Base-by-base conservation (phyloP, 2,329 filamentous ascomycete species). In the Pyrenophora teres region DNA sequence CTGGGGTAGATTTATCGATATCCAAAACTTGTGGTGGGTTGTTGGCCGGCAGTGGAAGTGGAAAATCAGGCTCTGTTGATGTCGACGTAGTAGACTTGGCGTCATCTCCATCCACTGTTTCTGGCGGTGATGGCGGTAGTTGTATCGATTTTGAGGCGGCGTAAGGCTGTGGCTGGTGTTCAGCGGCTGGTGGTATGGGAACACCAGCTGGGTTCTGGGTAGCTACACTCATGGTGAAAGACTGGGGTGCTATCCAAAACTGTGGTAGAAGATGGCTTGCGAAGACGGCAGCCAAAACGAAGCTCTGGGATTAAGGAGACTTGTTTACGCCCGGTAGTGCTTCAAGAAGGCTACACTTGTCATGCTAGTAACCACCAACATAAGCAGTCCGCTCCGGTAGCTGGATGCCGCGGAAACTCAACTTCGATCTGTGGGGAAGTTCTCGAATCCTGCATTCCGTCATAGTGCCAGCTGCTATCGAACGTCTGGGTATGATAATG, bases 1-100 rank as follows among this genome's bases (percentile, higher is more conserved):
- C 92, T 7, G 92, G 92, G 0, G 92, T 97, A 56, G 88, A 87
- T 57, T 89, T 79, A 69, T 96, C 92, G 65, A 90, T 76, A n/a
- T 85, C 79, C 5, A 95, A 78, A 10, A 94, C 83, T 36, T 81
- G 76, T 40, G 82, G 85, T 4, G 84, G 79, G 40, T 71, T 69
- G 35, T 72, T 80, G 4, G 84, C 80, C 18, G 78, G 80, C 8
- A 90, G 90, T 10, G 91, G 90, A 3, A 95, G 77, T 18, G 89
- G 82, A 52, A 90, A 85, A 10, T 68, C 59, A 16, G 57, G 45
- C 13, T 67, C 59, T 39, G 51, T 46, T 15, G 51, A 40, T 4
- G 46, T 44, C 10, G 62, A 64, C 4, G 52, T 55, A 18, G 46
- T 60, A 5, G 56, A 64, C 36, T 62, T 60, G 43, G 31, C 51